phyloP scores from a whole-genome alignment of 179 eudicot genomes.

The Gypsophila paniculata region DNA sequence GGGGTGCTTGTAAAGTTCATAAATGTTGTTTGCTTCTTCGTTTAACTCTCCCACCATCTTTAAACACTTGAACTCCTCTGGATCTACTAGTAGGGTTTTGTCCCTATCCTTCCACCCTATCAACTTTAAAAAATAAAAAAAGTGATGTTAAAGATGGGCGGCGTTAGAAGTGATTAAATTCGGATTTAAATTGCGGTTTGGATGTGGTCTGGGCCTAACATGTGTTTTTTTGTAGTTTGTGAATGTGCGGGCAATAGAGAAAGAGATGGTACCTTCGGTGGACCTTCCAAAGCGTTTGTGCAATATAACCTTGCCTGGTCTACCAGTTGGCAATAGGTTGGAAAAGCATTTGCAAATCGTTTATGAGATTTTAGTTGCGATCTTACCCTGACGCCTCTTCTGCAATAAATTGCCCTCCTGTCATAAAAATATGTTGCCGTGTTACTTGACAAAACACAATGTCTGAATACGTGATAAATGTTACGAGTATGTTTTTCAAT shows the following conservation, averaged over 20 bases:
- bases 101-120: constrained; percentile 99
- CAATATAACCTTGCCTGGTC: constrained; percentile 83
- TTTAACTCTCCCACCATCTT: constrained; percentile 60
- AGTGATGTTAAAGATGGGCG: constrained; percentile 16
- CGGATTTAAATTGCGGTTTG: neutral
- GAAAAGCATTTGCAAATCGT: constrained; percentile 90
- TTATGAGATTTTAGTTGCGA: constrained; percentile 95
- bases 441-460: constrained; percentile 12
- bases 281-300: constrained; percentile 94
- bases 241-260: neutral
- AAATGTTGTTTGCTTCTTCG: constrained; percentile 73
- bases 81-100: constrained; percentile 82
- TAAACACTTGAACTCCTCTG: constrained; percentile 75
- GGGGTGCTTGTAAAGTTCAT: constrained; percentile 63
- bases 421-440: neutral
- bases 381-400: constrained; percentile 94
- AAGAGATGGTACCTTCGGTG: constrained; percentile 68
- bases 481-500: neutral
- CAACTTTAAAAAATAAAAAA: constrained; percentile 50
- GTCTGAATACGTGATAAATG: constrained; percentile 12
- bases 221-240: too few relatives aligned
- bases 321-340: constrained; percentile 76
- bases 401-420: constrained; percentile 91
- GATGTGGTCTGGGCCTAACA: too few relatives aligned
- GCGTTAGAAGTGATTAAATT: neutral